Base-by-base conservation (phyloP, 306 rosid species). In the Myrica gale region DNA sequence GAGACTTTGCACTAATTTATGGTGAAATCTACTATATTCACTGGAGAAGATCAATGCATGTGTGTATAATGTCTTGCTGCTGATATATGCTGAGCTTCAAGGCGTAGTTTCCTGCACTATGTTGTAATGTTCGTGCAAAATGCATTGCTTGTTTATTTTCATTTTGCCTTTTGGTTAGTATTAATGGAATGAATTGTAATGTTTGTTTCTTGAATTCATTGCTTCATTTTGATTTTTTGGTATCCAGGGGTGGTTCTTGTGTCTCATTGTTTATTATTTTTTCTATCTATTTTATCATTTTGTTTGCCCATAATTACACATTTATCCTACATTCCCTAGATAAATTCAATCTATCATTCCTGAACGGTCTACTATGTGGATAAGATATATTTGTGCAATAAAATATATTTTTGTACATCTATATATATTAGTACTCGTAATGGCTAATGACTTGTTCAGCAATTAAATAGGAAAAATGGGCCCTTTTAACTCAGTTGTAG, bases 171-270 rank as follows among this genome's bases (percentile, higher is more conserved):
- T 2, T 32, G 37, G 37, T 32, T 32, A 32, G 37, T 2, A 32
- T 32, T 32, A 2, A 32, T 32, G 37, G 37, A 32, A 32, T 56
- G 20, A 56, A 20, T 1, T 20, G 3, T 3, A 19, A 5, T 37
- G n/a, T 56, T 19, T n/a, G 52, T 32, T 74, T 45, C 19, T 74
- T 37, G 50, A 43, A 55, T 21, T 74, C 57, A 55, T 39, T 26
- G 41, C 58, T 66, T 55, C 53, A 45, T 56, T 9, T 9, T 57
- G 9, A 20, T 57, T 20, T 11, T 32, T 61, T 12, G 19, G 44
- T 61, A 61, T 61, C 42, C 13, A 1, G 32, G n/a, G 43, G 43
- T 32, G 26, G 44, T 61, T 61, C n/a, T 9, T 61, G 41, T 6
- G 7, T 55, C 9, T 61, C 68, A 23, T 61, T 61, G 44, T 61